Base-by-base conservation (phyloP, 768 basidiomycete genomes). In the Hemileccinum rubropunctum region DNA sequence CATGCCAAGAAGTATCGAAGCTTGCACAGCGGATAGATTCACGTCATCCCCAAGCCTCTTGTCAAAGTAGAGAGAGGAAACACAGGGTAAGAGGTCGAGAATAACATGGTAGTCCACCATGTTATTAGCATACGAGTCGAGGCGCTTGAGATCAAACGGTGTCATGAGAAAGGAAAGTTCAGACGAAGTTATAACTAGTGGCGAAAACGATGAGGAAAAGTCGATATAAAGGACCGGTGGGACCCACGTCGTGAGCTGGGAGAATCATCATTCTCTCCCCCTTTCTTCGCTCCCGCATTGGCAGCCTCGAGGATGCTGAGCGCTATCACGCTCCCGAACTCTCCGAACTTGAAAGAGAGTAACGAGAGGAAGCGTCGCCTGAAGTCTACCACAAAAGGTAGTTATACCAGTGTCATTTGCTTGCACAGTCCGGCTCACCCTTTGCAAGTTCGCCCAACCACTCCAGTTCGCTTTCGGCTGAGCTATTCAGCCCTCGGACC, bases 91-190 rank as follows among this genome's bases (percentile, higher is more conserved):
- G 21, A 98, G 76, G 67, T 99, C 97, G 35, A 98, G 77, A 49
- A 98, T 81, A 58, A 95, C 92, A 64, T 98, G 97, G 61, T 95
- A 98, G 68, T 98, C 97, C 36, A 98, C 78, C 82, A 88, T 86
- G 64, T 93, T 93, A 67, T 97, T 94, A 1, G 93, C 88, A 57
- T 99, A 99, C 6, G 95, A 90, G 59, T 95, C 89, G 13, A 99
- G 78, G 1, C 97, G 86, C 67, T 98, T 98, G 59, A 98, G 77
- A 68, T 98, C 97, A 66, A 95, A 98, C 0, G 97, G 92, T 0
- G 91, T 86, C 48, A 95, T 65, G 7, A 88, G 65, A 41, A 85
- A 72, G 1, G 81, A 72, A 14, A 88, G 71, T 51, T 88, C 87
- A 2, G 70, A 37, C 11, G 61, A 50, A 28, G 49, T 38, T 32